Evolutionary conservation across 352 stramenopile species (phyloP).

Genomic region (Pythium aristosporum): DNA sequence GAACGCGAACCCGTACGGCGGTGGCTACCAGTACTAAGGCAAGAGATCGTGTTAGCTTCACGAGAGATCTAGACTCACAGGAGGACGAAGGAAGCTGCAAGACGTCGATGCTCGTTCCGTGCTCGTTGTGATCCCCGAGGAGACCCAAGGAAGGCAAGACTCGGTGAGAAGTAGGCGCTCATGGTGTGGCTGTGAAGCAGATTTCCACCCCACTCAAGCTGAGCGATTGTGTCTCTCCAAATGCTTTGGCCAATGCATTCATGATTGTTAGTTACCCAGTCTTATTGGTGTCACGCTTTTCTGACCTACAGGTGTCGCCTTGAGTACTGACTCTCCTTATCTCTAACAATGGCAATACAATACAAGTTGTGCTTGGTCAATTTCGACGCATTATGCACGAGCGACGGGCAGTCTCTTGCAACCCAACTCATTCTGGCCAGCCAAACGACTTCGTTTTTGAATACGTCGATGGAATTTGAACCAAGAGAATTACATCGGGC

Average conservation of each 20-base stretch:
- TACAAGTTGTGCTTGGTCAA: no score
- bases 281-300: not conserved
- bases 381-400: no score
- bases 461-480: no score
- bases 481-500: no score
- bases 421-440: no score
- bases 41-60: not conserved
- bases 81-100: constrained; percentile 8
- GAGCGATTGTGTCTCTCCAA: constrained; percentile 23
- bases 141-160: constrained; percentile 28
- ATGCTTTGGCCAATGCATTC: constrained; percentile 29
- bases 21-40: constrained; percentile 37
- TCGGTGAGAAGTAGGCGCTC: constrained; percentile 17
- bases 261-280: constrained; percentile 9
- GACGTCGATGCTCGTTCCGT: constrained; percentile 12
- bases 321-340: no score
- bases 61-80: constrained; percentile 4
- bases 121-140: constrained; percentile 16
- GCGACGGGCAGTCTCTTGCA: no score
- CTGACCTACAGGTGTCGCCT: not conserved
- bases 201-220: not conserved
- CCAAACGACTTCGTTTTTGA: no score
- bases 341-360: no score
- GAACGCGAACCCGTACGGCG: constrained; percentile 37
- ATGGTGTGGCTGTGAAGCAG: constrained; percentile 1